Evolutionary conservation across 192 early-diverging fungal species (phyloP), one percentile per base, ranked within the genome.

Genomic region (Funneliformis geosporum): DNA sequence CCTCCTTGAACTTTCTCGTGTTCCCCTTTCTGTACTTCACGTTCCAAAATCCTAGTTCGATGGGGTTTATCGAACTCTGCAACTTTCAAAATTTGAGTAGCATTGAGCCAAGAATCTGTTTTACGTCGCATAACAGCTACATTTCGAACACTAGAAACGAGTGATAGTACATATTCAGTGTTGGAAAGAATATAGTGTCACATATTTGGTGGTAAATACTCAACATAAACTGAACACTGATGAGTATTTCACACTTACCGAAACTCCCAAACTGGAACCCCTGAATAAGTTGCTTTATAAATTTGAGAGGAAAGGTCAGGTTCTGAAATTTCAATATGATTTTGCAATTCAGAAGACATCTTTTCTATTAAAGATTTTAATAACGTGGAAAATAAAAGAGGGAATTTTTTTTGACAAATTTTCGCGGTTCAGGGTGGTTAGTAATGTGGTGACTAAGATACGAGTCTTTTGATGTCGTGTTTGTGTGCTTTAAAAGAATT

Each of bases 1-100:
- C 98, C 98, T 16, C 98, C 98, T 82, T 98, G 97, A 18, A 99
- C 94, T 82, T 98, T 98, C 74, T 99, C 97, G 80, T 96, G 96
- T 61, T 89, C 86, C 27, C 95, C 95, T 1, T 86, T 93, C 79
- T 94, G 92, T 11, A 98, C 90, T 82, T 98, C 97, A 74, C 92
- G 88, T 83, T 99, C 98, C 60, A 99, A 87, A 71, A 99, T 97
- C 74, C 95, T 92, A 27, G 96, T 96, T 62, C 98, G 87, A 81
- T 91, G 91, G 5, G 93, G 92, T 87, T 99, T 98, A 73, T 97
- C 96, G 65, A 99, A 92, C 10, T 92, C 91, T 8, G 97, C 98
- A 3, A 98, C 97, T 84, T 99, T 99, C 27, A 99, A 89, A 70
- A 99, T 94, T 84, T 99, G 98, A 0, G 98, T 99, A 16, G 97